phyloP scores from a whole-genome alignment of 345 rosid genomes.

The rapeseed (Brassica napus) region Da-Ae NC_063436.1:8337001-8337500 shows the following conservation, averaged over 20 bases:
- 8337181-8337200: not conserved
- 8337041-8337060: constrained; percentile 54
- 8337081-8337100: constrained; percentile 52
- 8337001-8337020: constrained; percentile 45
- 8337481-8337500: constrained; percentile 43
- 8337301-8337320: constrained; percentile 48
- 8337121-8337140: constrained; percentile 51
- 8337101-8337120: constrained; percentile 47
- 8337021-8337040: constrained; percentile 57
- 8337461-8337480: not conserved
- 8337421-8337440: not conserved
- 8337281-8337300: constrained; percentile 63
- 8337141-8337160: constrained; percentile 45
- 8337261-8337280: constrained; percentile 53
- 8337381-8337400: constrained; percentile 65
- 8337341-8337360: constrained; percentile 18
- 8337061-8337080: constrained; percentile 32
- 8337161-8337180: constrained; percentile 25
- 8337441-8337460: not conserved
- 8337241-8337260: constrained; percentile 42
- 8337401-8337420: constrained; percentile 38
- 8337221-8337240: not conserved
- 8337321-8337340: constrained; percentile 47
- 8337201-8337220: not conserved
- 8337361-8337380: constrained; percentile 46